A percentile compares a stretch with the other conserved stretches of the same genome.
These are phyloP conservation scores for Didymella pomorum DNA, from an alignment of 2,329 filamentous ascomycete genomes.

Conservation along the genomic window DNA sequence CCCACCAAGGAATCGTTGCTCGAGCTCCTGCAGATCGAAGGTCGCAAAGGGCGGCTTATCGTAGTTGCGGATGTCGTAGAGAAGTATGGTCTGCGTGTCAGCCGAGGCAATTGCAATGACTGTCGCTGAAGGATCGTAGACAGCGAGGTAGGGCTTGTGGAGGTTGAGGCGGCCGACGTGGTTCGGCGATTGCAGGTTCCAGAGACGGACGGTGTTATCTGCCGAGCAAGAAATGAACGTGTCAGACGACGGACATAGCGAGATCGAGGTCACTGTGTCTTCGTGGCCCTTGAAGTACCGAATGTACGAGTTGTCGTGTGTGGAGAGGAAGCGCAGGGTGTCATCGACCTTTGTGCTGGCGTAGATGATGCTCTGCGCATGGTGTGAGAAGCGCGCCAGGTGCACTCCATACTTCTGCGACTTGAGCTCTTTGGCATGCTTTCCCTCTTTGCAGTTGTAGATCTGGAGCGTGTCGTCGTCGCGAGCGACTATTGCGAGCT, in stretches of 20 bases:
- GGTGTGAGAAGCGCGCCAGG: conserved; percentile 92
- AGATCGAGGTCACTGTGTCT: conserved; percentile 80
- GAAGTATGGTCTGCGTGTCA: conserved; percentile 76
- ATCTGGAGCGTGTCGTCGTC: conserved; percentile 96
- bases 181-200: conserved; percentile 84
- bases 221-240: conserved; percentile 90
- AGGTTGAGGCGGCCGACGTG: conserved; percentile 83
- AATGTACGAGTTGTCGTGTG: conserved; percentile 95
- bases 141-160: conserved; percentile 79
- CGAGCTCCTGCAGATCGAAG: conserved; percentile 79
- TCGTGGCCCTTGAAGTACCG: conserved; percentile 95
- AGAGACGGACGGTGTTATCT: conserved; percentile 90
- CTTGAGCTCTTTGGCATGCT: conserved; percentile 85
- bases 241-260: conserved; percentile 85
- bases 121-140: conserved; percentile 90
- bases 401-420: conserved; percentile 98
- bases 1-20: conserved; percentile 54
- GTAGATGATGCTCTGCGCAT: conserved; percentile 89
- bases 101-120: conserved; percentile 92
- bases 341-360: conserved; percentile 95
- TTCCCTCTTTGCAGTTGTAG: conserved; percentile 91
- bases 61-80: conserved; percentile 94
- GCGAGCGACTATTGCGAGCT: conserved; percentile 88
- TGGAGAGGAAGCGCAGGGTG: conserved; percentile 85
- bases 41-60: conserved; percentile 88